A percentile compares a stretch with the other conserved stretches of the same genome.
Conservation (phyloP, 1,139 yeast species). For the Lodderomyces pseudojiufengensis region DNA sequence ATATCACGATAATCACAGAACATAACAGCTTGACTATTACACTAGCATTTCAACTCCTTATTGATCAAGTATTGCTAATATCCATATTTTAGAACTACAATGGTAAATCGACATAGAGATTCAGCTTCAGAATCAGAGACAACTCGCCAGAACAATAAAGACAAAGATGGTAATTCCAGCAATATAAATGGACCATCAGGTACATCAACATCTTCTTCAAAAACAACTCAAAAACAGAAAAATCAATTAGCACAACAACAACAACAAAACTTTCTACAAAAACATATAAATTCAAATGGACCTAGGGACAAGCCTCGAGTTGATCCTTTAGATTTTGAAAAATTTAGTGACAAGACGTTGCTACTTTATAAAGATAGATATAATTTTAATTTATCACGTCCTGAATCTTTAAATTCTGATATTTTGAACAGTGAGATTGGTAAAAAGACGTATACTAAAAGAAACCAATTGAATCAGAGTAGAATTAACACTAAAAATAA, state of each 20-base stretch:
- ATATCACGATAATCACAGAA: too few relatives aligned
- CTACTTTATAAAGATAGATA: constrained; percentile 57
- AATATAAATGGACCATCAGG: not conserved
- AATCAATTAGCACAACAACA: constrained; percentile 56
- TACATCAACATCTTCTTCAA: constrained; percentile 17
- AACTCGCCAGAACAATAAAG: constrained; percentile 6
- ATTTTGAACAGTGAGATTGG: constrained; percentile 63
- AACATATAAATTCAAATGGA: constrained; percentile 62
- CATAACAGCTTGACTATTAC: too few relatives aligned
- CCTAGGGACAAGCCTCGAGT: constrained; percentile 49
- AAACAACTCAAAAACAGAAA: constrained; percentile 51
- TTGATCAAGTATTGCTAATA: too few relatives aligned
- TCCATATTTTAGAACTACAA: not conserved
- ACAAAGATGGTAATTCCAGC: not conserved
- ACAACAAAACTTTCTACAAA: constrained; percentile 55
- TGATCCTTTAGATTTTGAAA: constrained; percentile 59
- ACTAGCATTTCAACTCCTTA: too few relatives aligned
- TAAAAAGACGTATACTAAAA: constrained; percentile 50
- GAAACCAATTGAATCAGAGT: constrained; percentile 20
- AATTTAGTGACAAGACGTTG: constrained; percentile 50
- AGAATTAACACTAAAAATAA: constrained; percentile 12
- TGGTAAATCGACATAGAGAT: constrained; percentile 22
- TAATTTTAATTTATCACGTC: constrained; percentile 45
- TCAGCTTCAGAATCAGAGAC: constrained; percentile 44
- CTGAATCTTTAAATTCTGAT: constrained; percentile 56